Evolutionary conservation across 768 basidiomycete genomes (phyloP).

Genomic region (Suillus alpinus): DNA sequence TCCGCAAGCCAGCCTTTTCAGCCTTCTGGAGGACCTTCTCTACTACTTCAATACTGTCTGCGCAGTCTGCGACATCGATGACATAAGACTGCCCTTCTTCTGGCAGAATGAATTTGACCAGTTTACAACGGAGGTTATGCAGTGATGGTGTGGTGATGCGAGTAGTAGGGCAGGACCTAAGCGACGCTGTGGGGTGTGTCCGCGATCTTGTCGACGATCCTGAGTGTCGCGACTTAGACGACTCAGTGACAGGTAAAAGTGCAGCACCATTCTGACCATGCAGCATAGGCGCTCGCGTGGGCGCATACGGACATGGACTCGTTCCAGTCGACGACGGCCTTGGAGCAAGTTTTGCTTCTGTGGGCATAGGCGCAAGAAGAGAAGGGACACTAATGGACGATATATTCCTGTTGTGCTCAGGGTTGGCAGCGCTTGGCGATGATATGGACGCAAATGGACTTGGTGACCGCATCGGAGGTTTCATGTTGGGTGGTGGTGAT

Average conservation of each 20-base stretch:
- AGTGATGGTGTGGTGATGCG: slow-evolving; percentile 49
- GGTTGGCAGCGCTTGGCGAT: slow-evolving; percentile 39
- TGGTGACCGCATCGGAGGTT: slow-evolving; percentile 38
- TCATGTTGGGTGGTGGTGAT: slow-evolving; percentile 44
- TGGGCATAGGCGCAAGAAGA: slow-evolving; percentile 33
- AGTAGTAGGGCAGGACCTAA: slow-evolving; percentile 50
- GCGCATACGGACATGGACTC: slow-evolving; percentile 58
- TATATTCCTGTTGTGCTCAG: slow-evolving; percentile 49
- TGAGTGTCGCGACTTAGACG: slow-evolving; percentile 33
- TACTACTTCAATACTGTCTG: slow-evolving; percentile 80
- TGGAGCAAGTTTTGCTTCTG: slow-evolving; percentile 40
- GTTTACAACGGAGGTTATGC: slow-evolving; percentile 77
- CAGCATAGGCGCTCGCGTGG: slow-evolving; percentile 42
- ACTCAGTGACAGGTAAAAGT: slow-evolving; percentile 73
- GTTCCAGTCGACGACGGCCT: slow-evolving; percentile 42
- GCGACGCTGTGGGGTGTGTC: slow-evolving; percentile 43
- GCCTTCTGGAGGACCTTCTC: slow-evolving; percentile 90
- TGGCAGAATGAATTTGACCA: slow-evolving; percentile 87
- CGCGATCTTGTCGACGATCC: slow-evolving; percentile 18
- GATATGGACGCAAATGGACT: slow-evolving; percentile 24
- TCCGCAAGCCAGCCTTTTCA: slow-evolving; percentile 53
- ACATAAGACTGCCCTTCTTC: slow-evolving; percentile 78
- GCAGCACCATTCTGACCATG: slow-evolving; percentile 37
- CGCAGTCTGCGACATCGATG: slow-evolving; percentile 79
- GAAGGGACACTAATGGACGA: slow-evolving; percentile 46